A percentile compares a stretch with the other conserved stretches of the same genome.
Conservation (phyloP, 257 asterid species). For the Phtheirospermum japonicum region DNA sequence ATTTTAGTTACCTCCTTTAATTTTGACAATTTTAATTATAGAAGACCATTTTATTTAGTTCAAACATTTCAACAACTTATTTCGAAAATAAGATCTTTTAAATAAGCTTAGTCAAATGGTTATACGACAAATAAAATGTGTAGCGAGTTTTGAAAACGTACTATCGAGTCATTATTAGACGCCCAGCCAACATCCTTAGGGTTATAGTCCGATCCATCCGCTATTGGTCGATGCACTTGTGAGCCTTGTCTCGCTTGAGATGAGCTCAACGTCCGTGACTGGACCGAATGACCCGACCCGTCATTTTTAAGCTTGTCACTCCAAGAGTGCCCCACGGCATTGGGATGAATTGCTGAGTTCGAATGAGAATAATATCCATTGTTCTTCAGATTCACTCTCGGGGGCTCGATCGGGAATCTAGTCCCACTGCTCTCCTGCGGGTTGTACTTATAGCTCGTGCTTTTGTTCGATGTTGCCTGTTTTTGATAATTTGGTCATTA, state of each 20-base stretch:
- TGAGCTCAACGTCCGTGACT: conserved; percentile 26
- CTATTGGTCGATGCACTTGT: conserved; percentile 30
- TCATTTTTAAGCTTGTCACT: conserved; percentile 37
- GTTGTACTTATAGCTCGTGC: conserved; percentile 46
- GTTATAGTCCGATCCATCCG: conserved; percentile 33
- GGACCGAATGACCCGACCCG: conserved; percentile 39
- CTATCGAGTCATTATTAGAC: conserved; percentile 37
- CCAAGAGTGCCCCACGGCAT: conserved; percentile 44
- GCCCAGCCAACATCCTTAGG: conserved; percentile 24
- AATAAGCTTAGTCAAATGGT: neutral
- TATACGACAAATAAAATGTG: neutral
- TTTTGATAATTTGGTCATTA: conserved; percentile 7
- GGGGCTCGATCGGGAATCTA: conserved; percentile 63
- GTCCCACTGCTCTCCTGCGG: conserved; percentile 52
- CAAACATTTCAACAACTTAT: no score
- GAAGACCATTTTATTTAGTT: no score
- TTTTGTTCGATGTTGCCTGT: conserved; percentile 44
- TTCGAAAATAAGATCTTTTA: neutral
- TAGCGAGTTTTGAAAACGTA: conserved; percentile 27
- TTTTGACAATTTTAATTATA: no score
- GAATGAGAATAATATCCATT: conserved; percentile 43
- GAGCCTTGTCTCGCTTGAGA: conserved; percentile 36
- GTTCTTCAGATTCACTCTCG: conserved; percentile 40
- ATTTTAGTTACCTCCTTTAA: no score
- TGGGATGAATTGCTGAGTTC: conserved; percentile 67